Evolutionary conservation across 1,139 yeast genomes (phyloP), one percentile per base, ranked within the genome.

Genomic region (Saccharomyces hybrid): DNA sequence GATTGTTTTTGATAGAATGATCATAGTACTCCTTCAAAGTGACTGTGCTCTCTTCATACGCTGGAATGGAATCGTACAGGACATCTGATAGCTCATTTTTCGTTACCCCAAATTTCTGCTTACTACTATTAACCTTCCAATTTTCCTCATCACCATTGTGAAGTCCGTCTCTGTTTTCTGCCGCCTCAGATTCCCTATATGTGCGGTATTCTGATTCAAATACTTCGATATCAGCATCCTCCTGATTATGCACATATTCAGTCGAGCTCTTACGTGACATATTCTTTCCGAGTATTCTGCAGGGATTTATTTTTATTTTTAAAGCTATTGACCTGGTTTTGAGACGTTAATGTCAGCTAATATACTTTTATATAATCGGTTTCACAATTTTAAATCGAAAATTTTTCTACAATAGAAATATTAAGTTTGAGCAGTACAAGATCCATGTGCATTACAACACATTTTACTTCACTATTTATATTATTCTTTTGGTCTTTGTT

Each of bases 1-100:
- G 47, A 26, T 57, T 48, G 1, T 60, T 56, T 29, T 55, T 54
- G 8, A 65, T 19, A 25, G 55, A 54, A 31, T 66, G 62, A 19
- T 61, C 48, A 52, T 62, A 68, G 46, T 57, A 64, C 2, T 68
- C 69, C 49, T 56, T 61, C 7, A 62, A 26, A 1, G 60, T 55
- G 7, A 67, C 60, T 13, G 48, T 41, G 19, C 51, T 51, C 54
- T 69, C 72, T 11, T 61, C 54, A 49, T 59, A 67, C 4, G 55
- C 48, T 2, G 68, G 66, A 14, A 66, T 54, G 14, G 44, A 38
- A 19, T 16, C 26, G 11, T 38, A 38, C n/a, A 5, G 9, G 16
- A 19, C 44, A 9, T 38, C 44, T 9, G 44, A 16, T 5, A 19
- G 5, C 25, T 38, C 25, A 9, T 3, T 19, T 16, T 38, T 38